These are phyloP conservation scores for Cystobasidium onofrii DNA, from an alignment of 768 basidiomycete genomes.

Conservation along the genomic window DNA sequence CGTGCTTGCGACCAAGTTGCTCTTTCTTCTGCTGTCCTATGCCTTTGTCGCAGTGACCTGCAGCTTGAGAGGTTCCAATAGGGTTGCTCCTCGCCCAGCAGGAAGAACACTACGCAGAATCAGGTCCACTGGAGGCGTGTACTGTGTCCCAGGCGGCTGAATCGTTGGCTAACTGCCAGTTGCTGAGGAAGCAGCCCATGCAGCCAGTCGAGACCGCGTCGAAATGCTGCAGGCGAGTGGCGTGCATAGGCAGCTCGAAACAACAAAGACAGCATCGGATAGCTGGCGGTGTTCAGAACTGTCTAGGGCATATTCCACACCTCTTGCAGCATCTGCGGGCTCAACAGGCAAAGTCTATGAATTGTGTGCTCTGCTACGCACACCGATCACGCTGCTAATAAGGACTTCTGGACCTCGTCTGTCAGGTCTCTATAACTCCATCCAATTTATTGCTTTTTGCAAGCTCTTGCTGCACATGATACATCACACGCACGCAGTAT, in stretches of 20 bases:
- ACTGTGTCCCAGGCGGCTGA: too few relatives aligned
- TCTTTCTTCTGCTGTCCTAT: too few relatives aligned
- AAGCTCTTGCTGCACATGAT: background rate
- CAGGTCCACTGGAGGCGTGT: too few relatives aligned
- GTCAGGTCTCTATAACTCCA: too few relatives aligned
- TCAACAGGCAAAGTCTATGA: too few relatives aligned
- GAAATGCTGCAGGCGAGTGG: background rate
- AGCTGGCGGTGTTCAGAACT: background rate
- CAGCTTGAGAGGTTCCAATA: background rate
- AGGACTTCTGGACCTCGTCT: too few relatives aligned
- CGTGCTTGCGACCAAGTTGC: background rate
- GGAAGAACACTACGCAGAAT: too few relatives aligned
- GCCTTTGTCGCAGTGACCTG: background rate
- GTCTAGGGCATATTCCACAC: background rate
- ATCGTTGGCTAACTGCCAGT: too few relatives aligned
- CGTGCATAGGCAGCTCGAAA: background rate
- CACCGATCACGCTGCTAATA: too few relatives aligned
- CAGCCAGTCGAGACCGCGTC: background rate
- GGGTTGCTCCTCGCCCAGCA: background rate
- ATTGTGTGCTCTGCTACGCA: too few relatives aligned
- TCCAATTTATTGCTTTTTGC: background rate
- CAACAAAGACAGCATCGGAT: background rate
- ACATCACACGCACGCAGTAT: background rate
- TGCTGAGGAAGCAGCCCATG: background rate
- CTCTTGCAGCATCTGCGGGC: too few relatives aligned